A percentile compares a stretch with the other conserved stretches of the same genome.
These are phyloP conservation scores for Aurifilum marmelostoma DNA, from an alignment of 2,329 filamentous ascomycete species.

Conservation along the genomic window DNA sequence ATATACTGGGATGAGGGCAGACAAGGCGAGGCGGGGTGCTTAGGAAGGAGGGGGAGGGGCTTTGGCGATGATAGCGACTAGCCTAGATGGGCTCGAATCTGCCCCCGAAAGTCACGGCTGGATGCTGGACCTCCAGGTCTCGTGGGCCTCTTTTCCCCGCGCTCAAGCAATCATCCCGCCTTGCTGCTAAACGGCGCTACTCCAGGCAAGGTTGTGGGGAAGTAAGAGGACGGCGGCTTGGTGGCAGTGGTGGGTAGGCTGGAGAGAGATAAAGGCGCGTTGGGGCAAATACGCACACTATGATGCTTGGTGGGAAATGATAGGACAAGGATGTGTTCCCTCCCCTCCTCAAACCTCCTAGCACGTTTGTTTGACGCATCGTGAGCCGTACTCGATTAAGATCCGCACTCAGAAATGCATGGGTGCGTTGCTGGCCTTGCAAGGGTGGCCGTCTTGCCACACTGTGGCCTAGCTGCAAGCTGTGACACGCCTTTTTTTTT, in stretches of 20 bases:
- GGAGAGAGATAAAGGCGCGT: constrained; percentile 8
- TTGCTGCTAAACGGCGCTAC: constrained; percentile 15
- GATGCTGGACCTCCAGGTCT: background rate
- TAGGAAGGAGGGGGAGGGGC: background rate
- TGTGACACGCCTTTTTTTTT: background rate
- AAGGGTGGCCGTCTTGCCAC: background rate
- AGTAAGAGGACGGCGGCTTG: constrained; percentile 21
- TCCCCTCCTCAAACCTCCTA: background rate
- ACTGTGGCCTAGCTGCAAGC: background rate
- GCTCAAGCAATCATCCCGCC: background rate
- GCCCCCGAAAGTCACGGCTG: background rate
- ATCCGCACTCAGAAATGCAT: background rate
- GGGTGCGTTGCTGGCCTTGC: background rate
- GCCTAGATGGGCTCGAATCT: background rate
- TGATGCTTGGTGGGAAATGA: background rate
- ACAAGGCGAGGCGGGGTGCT: background rate
- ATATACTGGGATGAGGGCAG: background rate
- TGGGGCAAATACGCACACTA: background rate
- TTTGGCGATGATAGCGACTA: background rate
- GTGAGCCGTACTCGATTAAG: background rate
- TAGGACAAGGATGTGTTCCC: background rate
- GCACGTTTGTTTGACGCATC: background rate
- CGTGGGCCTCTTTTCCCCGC: constrained; percentile 6
- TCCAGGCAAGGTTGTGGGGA: constrained; percentile 26
- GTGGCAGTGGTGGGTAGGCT: no score